These are phyloP conservation scores for Didymella sp. DNA, from an alignment of 2,329 filamentous ascomycete species.

Conservation along the genomic window DNA sequence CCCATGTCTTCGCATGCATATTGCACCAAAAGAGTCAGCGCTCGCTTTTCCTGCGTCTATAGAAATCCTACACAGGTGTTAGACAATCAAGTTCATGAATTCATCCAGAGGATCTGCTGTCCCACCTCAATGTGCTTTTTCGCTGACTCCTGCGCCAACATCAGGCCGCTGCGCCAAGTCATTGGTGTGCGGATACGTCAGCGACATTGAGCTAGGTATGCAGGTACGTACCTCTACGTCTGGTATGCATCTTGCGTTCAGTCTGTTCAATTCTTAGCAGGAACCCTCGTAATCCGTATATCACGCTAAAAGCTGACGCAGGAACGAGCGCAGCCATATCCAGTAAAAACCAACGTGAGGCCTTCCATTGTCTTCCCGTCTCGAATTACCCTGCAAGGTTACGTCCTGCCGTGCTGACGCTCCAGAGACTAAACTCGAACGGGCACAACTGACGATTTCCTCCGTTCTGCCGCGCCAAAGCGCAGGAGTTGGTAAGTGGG, in stretches of 20 bases:
- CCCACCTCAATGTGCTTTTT: background rate
- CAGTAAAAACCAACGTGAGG: constrained; percentile 7
- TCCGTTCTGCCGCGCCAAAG: background rate
- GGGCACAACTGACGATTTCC: background rate
- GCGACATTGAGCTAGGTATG: background rate
- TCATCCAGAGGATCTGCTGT: background rate
- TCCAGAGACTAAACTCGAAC: background rate
- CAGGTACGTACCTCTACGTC: constrained; percentile 3
- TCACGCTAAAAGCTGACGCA: constrained; percentile 10
- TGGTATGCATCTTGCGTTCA: background rate
- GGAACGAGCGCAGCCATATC: constrained; percentile 5
- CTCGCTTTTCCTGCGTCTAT: constrained; percentile 9
- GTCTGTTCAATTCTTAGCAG: constrained; percentile 13
- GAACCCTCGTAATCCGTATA: constrained; percentile 9
- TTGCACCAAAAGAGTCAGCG: background rate
- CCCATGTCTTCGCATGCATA: background rate
- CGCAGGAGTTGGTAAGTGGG: background rate
- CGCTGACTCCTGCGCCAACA: background rate
- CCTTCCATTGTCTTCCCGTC: constrained; percentile 3
- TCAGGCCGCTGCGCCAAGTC: background rate
- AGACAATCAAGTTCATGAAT: constrained; percentile 4
- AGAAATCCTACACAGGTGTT: constrained; percentile 20
- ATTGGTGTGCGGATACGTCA: background rate
- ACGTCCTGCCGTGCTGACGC: constrained; percentile 12
- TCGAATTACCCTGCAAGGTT: constrained; percentile 11